Base-by-base conservation (phyloP, 1,139 yeast genomes). In the Debaryomyces subglobosus region DNA sequence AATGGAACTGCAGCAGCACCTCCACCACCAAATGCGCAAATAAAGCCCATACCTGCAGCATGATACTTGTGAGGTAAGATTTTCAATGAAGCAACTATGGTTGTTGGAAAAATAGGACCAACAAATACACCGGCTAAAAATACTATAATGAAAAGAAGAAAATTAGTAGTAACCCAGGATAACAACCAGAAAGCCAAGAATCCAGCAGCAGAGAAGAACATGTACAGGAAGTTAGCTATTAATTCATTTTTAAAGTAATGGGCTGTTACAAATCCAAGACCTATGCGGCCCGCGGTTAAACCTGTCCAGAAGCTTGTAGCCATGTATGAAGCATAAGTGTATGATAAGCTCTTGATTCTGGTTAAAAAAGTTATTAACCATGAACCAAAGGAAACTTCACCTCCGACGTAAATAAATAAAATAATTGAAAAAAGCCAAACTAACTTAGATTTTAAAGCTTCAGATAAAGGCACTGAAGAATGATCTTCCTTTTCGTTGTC, bases 71-170 rank as follows among this genome's bases (percentile, higher is more conserved):
- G 67, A 0, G 96, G 96, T 39, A 89, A 64, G 2, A 83, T 70
- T 44, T 83, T 81, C 45, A 87, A 67, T 4, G 90, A 75, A 5
- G 87, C 77, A 10, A 87, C 81, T 47, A 87, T 82, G 0, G 88
- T 81, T 8, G 94, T 84, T 0, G 96, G 94, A 66, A 86, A 89
- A 5, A 88, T 71, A 1, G 97, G 96, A 0, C 96, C 97, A 27
- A 86, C 83, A 52, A 81, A 81, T 30, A 82, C 69, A 0, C 96
- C 96, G 38, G 84, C 72, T 9, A 79, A 39, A 43, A 85, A 82
- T 0, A 84, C 81, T 4, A 67, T 53, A 10, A 69, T 42, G 54
- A 69, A 67, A 46, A 75, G 66, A 39, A 74, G 10, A 33, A 57
- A 51, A 4, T 57, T 48, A 27, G 53, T 45, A 15, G 54, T 43